These are phyloP conservation scores for Mucor circinelloides DNA, from an alignment of 371 early-diverging fungal genomes.

Conservation along the genomic window DNA sequence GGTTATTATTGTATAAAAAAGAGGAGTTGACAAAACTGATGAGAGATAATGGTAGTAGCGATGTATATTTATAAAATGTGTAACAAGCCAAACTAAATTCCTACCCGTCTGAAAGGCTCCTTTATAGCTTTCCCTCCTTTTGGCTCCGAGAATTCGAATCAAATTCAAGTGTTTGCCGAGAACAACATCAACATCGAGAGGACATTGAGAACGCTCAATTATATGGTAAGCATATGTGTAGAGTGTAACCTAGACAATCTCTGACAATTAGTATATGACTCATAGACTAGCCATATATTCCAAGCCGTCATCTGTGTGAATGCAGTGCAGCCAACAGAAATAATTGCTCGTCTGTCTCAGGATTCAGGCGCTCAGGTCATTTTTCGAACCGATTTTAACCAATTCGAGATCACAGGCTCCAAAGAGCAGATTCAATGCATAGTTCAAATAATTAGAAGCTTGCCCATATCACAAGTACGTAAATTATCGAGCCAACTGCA, in stretches of 20 bases:
- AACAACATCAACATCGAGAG: slow-evolving; percentile 73
- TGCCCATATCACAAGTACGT: slow-evolving; percentile 22
- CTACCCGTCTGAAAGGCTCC: neutral
- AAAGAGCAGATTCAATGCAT: slow-evolving; percentile 49
- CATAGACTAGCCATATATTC: slow-evolving; percentile 33
- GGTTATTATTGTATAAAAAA: slow-evolving; percentile 25
- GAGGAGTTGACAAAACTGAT: slow-evolving; percentile 25
- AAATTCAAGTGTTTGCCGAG: slow-evolving; percentile 67
- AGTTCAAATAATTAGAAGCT: slow-evolving; percentile 26
- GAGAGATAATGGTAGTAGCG: slow-evolving; percentile 24
- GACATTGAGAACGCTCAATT: slow-evolving; percentile 73
- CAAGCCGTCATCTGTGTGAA: slow-evolving; percentile 31
- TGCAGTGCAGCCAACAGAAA: slow-evolving; percentile 21
- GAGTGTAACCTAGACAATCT: neutral
- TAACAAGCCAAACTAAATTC: neutral
- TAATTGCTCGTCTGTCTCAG: slow-evolving; percentile 41
- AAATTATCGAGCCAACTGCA: neutral
- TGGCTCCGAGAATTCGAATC: slow-evolving; percentile 39
- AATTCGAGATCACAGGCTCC: slow-evolving; percentile 57
- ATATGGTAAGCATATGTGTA: slow-evolving; percentile 52
- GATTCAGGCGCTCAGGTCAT: slow-evolving; percentile 48
- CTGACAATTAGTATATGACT: too few relatives aligned
- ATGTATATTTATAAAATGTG: neutral
- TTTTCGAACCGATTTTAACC: slow-evolving; percentile 30
- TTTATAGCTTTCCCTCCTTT: slow-evolving; percentile 21